Conservation (phyloP, 345 rosid genomes). For the Aquilaria sinensis region DNA sequence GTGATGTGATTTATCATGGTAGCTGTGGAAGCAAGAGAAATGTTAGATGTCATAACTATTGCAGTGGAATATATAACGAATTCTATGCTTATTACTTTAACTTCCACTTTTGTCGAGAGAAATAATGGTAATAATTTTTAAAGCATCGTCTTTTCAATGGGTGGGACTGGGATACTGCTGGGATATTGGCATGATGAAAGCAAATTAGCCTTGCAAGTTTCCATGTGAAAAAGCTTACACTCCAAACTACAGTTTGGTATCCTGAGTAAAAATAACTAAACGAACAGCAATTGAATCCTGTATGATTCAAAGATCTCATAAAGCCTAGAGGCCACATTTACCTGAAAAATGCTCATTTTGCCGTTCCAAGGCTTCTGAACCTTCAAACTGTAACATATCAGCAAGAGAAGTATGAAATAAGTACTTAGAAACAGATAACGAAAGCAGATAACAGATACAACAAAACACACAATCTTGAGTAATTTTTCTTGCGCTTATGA, state of each 20-base stretch:
- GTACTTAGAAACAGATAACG: not conserved
- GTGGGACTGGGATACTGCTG: too few species aligned
- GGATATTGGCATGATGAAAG: too few species aligned
- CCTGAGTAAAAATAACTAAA: not conserved
- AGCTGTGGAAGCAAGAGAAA: constrained; percentile 38
- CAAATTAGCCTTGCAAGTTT: too few species aligned
- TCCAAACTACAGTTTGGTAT: constrained; percentile 2
- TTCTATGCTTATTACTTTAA: too few species aligned
- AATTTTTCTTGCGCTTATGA: too few species aligned
- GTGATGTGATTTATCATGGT: constrained; percentile 62
- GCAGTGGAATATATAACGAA: too few species aligned
- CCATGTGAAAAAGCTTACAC: not conserved
- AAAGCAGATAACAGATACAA: not conserved
- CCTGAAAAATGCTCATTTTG: constrained; percentile 77
- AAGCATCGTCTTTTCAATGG: too few species aligned
- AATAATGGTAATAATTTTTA: too few species aligned
- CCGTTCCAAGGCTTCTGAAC: constrained; percentile 59
- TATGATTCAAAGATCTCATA: constrained; percentile 6
- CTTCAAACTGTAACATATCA: constrained; percentile 49
- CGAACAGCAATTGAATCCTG: not conserved
- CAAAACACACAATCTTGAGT: not conserved
- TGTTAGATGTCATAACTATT: constrained; percentile 4
- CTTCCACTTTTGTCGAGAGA: too few species aligned
- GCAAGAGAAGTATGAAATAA: constrained; percentile 1
- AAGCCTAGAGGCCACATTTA: constrained; percentile 13